Conservation (phyloP, 23 red algal genomes). For the Cyanidium caldarium region DNA sequence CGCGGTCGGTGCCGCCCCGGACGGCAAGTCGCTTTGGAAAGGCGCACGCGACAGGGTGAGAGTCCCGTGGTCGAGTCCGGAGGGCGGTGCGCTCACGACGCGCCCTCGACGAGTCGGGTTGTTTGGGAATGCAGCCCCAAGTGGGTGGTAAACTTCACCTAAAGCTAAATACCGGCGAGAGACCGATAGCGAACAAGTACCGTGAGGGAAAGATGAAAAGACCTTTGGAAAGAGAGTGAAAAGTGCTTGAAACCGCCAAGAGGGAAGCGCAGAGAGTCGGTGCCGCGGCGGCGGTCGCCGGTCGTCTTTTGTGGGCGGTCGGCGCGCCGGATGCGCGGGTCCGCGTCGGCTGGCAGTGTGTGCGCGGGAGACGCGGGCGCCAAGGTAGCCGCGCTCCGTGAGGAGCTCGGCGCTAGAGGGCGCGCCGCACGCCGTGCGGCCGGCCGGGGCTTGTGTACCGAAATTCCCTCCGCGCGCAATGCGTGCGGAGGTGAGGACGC, state of each 20-base stretch:
- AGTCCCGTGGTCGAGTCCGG: slow-evolving; percentile 53
- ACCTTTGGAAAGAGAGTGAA: slow-evolving; percentile 65
- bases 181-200: slow-evolving; percentile 88
- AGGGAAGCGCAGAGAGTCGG: slow-evolving; percentile 59
- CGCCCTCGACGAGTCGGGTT: slow-evolving; percentile 59
- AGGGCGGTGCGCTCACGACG: slow-evolving; percentile 23
- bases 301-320: neutral
- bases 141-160: slow-evolving; percentile 83
- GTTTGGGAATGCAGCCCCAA: slow-evolving; percentile 85
- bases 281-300: slow-evolving; percentile 7
- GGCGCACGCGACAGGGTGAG: slow-evolving; percentile 42
- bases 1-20: neutral
- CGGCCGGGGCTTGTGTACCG: slow-evolving; percentile 6
- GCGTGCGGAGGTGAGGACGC: neutral
- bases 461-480: too few relatives aligned
- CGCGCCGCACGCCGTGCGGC: neutral
- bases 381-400: neutral
- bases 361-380: neutral
- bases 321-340: neutral
- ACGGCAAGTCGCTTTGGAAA: slow-evolving; percentile 19
- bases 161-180: slow-evolving; percentile 82
- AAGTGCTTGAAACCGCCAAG: slow-evolving; percentile 52
- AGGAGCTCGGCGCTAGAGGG: neutral
- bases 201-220: slow-evolving; percentile 79
- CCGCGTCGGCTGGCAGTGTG: slow-evolving; percentile 11